Conservation (phyloP, 768 basidiomycete species). For the Cystoderma amianthinum region DNA sequence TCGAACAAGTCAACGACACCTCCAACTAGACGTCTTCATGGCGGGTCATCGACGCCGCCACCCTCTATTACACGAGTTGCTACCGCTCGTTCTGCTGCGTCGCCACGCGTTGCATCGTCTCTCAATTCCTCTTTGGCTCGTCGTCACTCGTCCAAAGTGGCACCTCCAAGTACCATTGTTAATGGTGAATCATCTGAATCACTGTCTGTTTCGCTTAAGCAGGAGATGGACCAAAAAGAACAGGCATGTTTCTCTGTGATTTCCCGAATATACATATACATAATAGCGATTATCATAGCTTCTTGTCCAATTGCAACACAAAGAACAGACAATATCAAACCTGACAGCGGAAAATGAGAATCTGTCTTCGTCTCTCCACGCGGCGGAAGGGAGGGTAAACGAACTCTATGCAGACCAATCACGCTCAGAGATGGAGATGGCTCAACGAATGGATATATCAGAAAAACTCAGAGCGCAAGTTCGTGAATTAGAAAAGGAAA, state of each 20-base stretch:
- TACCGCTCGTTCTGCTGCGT: slow-evolving; percentile 59
- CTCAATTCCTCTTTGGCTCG: slow-evolving; percentile 40
- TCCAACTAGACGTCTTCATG: slow-evolving; percentile 36
- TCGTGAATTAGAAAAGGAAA: slow-evolving; percentile 85
- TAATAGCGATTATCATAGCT: slow-evolving; percentile 36
- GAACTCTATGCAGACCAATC: slow-evolving; percentile 80
- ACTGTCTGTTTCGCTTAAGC: slow-evolving; percentile 57
- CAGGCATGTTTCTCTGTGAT: slow-evolving; percentile 38
- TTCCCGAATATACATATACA: slow-evolving; percentile 4
- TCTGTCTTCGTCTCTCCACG: slow-evolving; percentile 55
- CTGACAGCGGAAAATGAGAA: slow-evolving; percentile 61
- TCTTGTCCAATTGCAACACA: slow-evolving; percentile 70
- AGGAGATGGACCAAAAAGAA: slow-evolving; percentile 79
- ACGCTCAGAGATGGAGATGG: slow-evolving; percentile 76
- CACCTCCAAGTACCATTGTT: no score
- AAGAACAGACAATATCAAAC: slow-evolving; percentile 59
- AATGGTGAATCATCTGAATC: slow-evolving; percentile 47
- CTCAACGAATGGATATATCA: slow-evolving; percentile 72
- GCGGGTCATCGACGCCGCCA: slow-evolving; percentile 30
- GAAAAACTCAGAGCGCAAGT: slow-evolving; percentile 79
- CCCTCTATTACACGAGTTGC: slow-evolving; percentile 44
- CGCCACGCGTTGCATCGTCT: slow-evolving; percentile 48
- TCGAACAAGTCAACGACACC: slow-evolving; percentile 40
- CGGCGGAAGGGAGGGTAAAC: slow-evolving; percentile 65
- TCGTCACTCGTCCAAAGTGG: slow-evolving; percentile 34